Evolutionary conservation across 139 green algal genomes (phyloP).

Genomic region (Coelastrella sp.): DNA sequence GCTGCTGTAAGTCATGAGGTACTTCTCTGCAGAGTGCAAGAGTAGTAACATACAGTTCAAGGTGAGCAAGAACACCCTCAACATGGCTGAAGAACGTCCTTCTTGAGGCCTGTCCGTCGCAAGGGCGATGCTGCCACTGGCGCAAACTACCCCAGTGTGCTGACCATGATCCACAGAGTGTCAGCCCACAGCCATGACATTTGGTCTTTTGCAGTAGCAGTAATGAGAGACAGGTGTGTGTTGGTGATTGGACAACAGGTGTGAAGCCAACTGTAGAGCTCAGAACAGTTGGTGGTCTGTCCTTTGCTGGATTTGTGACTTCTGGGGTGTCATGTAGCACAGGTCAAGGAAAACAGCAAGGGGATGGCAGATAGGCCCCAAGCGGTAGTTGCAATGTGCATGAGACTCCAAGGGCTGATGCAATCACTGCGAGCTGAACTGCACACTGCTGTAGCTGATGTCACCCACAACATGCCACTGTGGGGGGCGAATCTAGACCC

Average conservation of each 20-base stretch:
- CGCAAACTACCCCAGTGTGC: too few relatives aligned
- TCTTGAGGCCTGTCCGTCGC: too few relatives aligned
- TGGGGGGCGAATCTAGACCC: too few relatives aligned
- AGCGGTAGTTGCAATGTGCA: background rate
- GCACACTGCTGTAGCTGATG: too few relatives aligned
- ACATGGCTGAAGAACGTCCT: too few relatives aligned
- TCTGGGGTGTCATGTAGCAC: background rate
- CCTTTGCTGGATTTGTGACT: background rate
- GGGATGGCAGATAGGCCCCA: background rate
- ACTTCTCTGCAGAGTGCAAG: conserved; percentile 76
- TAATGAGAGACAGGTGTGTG: background rate
- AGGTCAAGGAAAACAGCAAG: background rate
- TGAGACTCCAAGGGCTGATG: background rate
- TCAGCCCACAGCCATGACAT: too few relatives aligned
- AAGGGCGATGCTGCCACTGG: too few relatives aligned
- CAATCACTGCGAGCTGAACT: too few relatives aligned
- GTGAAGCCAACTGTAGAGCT: background rate
- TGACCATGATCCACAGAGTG: too few relatives aligned
- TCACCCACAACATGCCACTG: too few relatives aligned
- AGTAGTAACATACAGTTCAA: background rate
- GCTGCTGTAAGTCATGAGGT: conserved; percentile 83
- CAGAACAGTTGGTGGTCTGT: background rate
- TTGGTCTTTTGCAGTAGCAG: background rate
- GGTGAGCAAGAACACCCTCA: too few relatives aligned
- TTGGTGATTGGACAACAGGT: background rate